Conservation (phyloP, 305 asterid species). For the Fraxinus velutina region DNA sequence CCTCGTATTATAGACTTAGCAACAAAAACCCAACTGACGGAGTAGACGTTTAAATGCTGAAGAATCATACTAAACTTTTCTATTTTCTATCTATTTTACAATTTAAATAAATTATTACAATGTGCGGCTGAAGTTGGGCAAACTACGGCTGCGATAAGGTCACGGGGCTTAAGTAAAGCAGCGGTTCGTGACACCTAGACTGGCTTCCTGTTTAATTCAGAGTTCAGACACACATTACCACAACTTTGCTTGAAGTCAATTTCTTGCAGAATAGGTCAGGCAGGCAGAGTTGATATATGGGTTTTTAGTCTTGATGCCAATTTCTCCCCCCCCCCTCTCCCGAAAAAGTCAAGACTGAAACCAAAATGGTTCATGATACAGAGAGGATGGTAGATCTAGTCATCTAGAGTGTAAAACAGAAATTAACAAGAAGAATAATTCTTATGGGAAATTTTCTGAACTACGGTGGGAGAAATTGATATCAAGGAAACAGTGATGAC, state of each 20-base stretch:
- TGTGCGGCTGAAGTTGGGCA: too few relatives aligned
- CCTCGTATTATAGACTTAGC: too few relatives aligned
- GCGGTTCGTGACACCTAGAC: background rate
- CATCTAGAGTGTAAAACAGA: background rate
- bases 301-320: background rate
- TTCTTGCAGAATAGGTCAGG: background rate
- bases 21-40: too few relatives aligned
- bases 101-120: too few relatives aligned
- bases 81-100: too few relatives aligned
- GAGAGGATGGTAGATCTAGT: background rate
- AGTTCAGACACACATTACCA: background rate
- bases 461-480: background rate
- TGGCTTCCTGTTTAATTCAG: background rate
- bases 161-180: too few relatives aligned
- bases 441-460: background rate
- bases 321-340: too few relatives aligned
- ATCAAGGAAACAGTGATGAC: background rate
- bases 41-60: too few relatives aligned
- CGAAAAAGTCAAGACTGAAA: background rate
- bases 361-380: background rate
- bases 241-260: background rate
- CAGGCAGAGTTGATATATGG: background rate
- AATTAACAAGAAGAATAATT: background rate
- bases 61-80: too few relatives aligned
- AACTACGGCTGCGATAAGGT: too few relatives aligned